Conservation (phyloP, 148 eudicot species). For the Amaranthus cruentus region DNA sequence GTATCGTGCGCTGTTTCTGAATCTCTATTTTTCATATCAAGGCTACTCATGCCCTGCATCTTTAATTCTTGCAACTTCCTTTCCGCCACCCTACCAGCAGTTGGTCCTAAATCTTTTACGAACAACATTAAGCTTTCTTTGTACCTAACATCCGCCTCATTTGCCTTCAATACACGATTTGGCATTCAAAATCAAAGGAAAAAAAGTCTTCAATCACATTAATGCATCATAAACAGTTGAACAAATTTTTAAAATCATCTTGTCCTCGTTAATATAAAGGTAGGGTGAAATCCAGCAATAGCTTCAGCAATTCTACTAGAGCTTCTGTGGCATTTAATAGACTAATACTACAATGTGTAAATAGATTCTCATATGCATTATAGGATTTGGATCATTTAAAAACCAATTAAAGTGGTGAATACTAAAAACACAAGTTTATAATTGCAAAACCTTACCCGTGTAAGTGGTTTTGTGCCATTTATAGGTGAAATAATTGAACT, state of each 20-base stretch:
- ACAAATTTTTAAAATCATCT: too few species aligned
- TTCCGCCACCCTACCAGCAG: constrained; percentile 63
- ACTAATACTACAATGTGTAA: too few species aligned
- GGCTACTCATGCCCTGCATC: constrained; percentile 3
- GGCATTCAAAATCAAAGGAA: too few species aligned
- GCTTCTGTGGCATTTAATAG: too few species aligned
- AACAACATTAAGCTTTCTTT: constrained; percentile 58
- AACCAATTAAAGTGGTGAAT: too few species aligned
- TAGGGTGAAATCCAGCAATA: too few species aligned
- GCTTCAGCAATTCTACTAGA: too few species aligned
- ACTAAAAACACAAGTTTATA: not conserved
- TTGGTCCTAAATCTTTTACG: constrained; percentile 65
- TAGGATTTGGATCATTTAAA: too few species aligned
- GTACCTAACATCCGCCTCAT: constrained; percentile 40
- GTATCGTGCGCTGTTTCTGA: not conserved
- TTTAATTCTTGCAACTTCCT: constrained; percentile 39
- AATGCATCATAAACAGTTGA: too few species aligned
- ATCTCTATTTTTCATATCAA: not conserved
- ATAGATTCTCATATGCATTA: too few species aligned
- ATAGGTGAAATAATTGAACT: constrained; percentile 15
- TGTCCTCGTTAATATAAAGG: too few species aligned
- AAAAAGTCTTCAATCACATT: too few species aligned
- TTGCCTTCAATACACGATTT: constrained; percentile 27
- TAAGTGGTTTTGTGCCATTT: constrained; percentile 20
- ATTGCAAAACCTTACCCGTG: constrained; percentile 30